Percentiles rank a stretch among this genome's conserved stretches.
Conservation (phyloP, 2,329 filamentous ascomycete species). For the Myriosclerotinia scirpicola region DNA sequence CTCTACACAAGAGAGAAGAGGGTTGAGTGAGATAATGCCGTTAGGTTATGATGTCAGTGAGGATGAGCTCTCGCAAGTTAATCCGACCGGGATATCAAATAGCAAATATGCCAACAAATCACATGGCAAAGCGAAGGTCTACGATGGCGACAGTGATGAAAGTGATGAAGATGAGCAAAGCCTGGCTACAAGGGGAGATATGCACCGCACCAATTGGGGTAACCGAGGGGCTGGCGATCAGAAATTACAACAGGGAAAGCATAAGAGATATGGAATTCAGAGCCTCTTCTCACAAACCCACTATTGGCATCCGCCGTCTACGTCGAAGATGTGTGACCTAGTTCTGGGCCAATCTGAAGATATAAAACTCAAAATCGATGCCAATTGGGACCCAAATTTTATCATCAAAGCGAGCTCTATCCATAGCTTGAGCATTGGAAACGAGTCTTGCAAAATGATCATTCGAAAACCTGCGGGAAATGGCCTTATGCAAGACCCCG, state of each 20-base stretch:
- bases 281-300: conserved; percentile 6
- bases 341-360: neutral
- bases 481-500: neutral
- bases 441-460: neutral
- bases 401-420: neutral
- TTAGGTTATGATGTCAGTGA: neutral
- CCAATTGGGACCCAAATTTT: neutral
- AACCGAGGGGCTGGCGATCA: neutral
- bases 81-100: neutral
- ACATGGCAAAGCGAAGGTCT: neutral
- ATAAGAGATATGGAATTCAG: neutral
- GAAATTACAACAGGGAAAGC: neutral
- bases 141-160: neutral
- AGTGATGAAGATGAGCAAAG: neutral
- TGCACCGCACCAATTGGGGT: neutral
- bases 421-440: neutral
- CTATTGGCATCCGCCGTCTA: neutral
- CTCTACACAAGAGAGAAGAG: neutral
- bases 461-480: neutral
- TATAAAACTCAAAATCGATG: neutral
- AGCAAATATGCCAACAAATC: neutral
- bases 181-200: conserved; percentile 11
- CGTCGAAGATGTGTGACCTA: neutral
- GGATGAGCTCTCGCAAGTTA: conserved; percentile 11
- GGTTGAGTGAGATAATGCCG: neutral